Evolutionary conservation across 345 rosid genomes (phyloP).

Genomic region (Hypericum perforatum): DNA sequence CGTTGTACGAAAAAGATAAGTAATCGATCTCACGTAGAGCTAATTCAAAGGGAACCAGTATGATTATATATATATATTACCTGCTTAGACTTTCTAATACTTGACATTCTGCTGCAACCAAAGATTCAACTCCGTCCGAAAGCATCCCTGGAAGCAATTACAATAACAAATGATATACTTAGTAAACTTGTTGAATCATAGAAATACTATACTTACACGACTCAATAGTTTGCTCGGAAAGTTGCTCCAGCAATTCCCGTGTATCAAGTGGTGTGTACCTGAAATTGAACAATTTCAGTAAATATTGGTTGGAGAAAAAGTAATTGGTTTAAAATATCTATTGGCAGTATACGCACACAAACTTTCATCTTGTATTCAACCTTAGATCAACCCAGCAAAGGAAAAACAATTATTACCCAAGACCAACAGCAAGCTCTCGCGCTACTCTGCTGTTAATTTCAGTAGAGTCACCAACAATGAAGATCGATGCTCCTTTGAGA

Average conservation of each 20-base stretch:
- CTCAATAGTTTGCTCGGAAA: slow-evolving; percentile 60
- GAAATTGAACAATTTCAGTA: slow-evolving; percentile 6
- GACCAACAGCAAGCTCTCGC: slow-evolving; percentile 72
- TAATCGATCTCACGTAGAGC: not conserved
- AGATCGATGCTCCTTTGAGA: slow-evolving; percentile 76
- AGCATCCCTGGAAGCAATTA: slow-evolving; percentile 49
- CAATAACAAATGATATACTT: slow-evolving; percentile 17
- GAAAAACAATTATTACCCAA: slow-evolving; percentile 42
- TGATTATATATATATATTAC: slow-evolving; percentile 15
- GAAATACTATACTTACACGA: slow-evolving; percentile 48
- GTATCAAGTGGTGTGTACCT: slow-evolving; percentile 79
- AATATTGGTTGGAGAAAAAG: no score
- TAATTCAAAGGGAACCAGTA: slow-evolving; percentile 3
- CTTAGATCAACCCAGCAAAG: no score
- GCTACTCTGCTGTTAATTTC: slow-evolving; percentile 73
- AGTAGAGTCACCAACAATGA: slow-evolving; percentile 59
- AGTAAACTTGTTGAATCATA: no score
- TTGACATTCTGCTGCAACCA: slow-evolving; percentile 57
- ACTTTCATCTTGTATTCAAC: no score
- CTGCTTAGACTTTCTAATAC: slow-evolving; percentile 76
- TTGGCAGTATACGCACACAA: no score
- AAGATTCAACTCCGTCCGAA: slow-evolving; percentile 55
- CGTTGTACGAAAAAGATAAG: not conserved
- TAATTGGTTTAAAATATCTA: no score
- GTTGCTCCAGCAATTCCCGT: slow-evolving; percentile 63